These are phyloP conservation scores for Dentipellis sp. DNA, from an alignment of 768 basidiomycete species.

Conservation along the genomic window DNA sequence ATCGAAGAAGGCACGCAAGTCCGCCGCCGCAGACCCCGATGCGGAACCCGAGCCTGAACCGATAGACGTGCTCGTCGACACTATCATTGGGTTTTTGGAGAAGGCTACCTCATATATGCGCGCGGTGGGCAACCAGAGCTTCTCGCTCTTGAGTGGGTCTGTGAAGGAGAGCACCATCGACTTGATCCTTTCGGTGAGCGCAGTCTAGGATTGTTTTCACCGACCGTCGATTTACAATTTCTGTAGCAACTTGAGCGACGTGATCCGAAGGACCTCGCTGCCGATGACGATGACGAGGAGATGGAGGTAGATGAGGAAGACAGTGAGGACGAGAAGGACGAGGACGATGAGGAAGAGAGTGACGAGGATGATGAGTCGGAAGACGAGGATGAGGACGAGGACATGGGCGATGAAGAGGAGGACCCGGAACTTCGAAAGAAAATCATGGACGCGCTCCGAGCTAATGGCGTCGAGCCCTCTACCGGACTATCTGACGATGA, in stretches of 20 bases:
- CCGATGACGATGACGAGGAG: slow-evolving; percentile 25
- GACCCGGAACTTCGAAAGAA: slow-evolving; percentile 60
- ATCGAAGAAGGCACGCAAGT: slow-evolving; percentile 25
- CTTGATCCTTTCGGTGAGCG: slow-evolving; percentile 70
- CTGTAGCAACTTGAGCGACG: slow-evolving; percentile 76
- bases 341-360: slow-evolving; percentile 26
- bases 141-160: slow-evolving; percentile 59
- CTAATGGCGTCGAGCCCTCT: slow-evolving; percentile 47
- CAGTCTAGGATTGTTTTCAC: neutral
- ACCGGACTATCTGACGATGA: slow-evolving; percentile 49
- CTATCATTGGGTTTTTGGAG: slow-evolving; percentile 86
- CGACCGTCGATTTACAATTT: slow-evolving; percentile 2
- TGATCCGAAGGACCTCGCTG: slow-evolving; percentile 44
- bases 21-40: slow-evolving; percentile 26
- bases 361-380: slow-evolving; percentile 28
- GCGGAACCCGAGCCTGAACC: slow-evolving; percentile 41
- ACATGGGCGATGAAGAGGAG: slow-evolving; percentile 36
- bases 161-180: slow-evolving; percentile 67
- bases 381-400: slow-evolving; percentile 27
- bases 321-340: slow-evolving; percentile 26
- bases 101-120: slow-evolving; percentile 74
- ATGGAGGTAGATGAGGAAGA: slow-evolving; percentile 20
- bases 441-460: slow-evolving; percentile 52
- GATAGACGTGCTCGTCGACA: slow-evolving; percentile 80
- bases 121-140: slow-evolving; percentile 70